phyloP scores from a whole-genome alignment of 192 early-diverging fungal species.

The Helicostylum pulchrum region DNA sequence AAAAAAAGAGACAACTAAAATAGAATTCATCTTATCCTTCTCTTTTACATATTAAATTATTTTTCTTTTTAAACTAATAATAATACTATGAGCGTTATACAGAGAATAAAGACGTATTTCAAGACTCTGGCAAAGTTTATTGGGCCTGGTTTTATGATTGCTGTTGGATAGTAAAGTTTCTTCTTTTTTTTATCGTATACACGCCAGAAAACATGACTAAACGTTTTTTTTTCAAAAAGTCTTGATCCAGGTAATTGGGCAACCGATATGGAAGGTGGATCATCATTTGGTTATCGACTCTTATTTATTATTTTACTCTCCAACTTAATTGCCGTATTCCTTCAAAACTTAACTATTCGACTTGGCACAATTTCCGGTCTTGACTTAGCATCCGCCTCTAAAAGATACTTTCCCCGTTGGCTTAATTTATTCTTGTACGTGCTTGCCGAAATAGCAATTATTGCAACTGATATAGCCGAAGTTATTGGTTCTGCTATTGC shows the following conservation, averaged over 20 bases:
- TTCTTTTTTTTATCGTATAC: not conserved
- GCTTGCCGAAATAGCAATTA: conserved; percentile 72
- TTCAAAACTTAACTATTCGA: conserved; percentile 76
- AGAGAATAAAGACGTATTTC: not conserved
- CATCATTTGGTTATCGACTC: conserved; percentile 67
- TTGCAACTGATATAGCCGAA: conserved; percentile 82
- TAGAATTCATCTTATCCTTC: conserved; percentile 45
- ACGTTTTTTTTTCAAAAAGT: not conserved
- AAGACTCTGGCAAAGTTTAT: conserved; percentile 19
- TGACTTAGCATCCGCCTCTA: conserved; percentile 72
- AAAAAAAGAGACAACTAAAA: too few species aligned
- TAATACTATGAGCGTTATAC: not conserved
- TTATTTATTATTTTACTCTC: conserved; percentile 73
- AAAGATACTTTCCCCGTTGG: conserved; percentile 52
- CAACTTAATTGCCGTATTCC: conserved; percentile 70
- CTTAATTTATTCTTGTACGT: conserved; percentile 67
- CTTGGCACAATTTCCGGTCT: conserved; percentile 71
- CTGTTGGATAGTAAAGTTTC: conserved; percentile 28
- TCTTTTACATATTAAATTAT: not conserved
- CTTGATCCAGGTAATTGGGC: conserved; percentile 91
- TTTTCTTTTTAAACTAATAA: not conserved
- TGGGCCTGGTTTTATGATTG: conserved; percentile 34
- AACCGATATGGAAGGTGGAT: conserved; percentile 74
- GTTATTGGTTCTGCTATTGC: conserved; percentile 73
- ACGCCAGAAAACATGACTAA: not conserved